Base-by-base conservation (phyloP, 2,329 filamentous ascomycete species). In the Fusarium transvaalense region DNA sequence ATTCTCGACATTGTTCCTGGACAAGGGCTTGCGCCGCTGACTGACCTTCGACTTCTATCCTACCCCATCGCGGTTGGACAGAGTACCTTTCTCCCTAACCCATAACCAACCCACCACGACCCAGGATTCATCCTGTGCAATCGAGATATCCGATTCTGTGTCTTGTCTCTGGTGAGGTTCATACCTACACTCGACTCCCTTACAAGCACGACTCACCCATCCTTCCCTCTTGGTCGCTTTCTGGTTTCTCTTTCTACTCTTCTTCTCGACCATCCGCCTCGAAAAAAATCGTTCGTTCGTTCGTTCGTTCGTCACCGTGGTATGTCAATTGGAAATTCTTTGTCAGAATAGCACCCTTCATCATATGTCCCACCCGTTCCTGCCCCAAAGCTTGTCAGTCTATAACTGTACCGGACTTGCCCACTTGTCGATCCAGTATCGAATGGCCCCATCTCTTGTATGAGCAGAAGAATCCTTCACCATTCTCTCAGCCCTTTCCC, bases 71-170 rank as follows among this genome's bases (percentile, higher is more conserved):
- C 52, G 51, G 69, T 74, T 71, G 67, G 68, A 64, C 62, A 65
- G 41, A 70, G 31, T 50, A 64, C 34, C 32, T 47, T 56, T 56
- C 53, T 46, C 47, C 39, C 58, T 51, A 51, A 39, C 23, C 47
- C 47, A 51, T 51, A 39, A 21, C 45, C 61, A 51, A 29, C 42
- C 61, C 71, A 70, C 67, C 52, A 64, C 48, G 45, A 45, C 52
- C 60, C 56, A 67, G 45, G 38, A 59, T 53, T 51, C 61, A 50
- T 61, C 59, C 61, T 63, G 55, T 54, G 52, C 58, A 69, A 72
- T 74, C 69, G 72, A 72, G 71, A 74, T 74, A 74, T 72, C 59
- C 69, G 65, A 71, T 70, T 59, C 46, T 41, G 39, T 38, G 48
- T 66, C 19, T 66, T 47, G 56, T 32, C 57, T 60, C 47, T 59